Evolutionary conservation across 1,284 basidiomycete genomes (phyloP).

Genomic region (Ustilago loliicola): DNA sequence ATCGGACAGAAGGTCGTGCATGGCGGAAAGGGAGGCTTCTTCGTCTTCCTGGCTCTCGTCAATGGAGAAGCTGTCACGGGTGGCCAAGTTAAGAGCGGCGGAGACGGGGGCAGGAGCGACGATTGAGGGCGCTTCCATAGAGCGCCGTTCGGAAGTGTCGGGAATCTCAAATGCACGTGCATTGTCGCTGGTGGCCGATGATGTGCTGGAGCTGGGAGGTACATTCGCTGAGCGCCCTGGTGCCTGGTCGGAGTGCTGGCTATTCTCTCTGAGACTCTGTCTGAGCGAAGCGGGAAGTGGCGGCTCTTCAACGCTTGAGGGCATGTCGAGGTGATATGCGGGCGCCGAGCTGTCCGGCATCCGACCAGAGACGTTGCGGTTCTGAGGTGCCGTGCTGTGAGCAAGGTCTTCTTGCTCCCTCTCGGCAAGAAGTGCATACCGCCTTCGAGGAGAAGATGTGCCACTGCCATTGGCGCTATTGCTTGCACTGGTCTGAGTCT

Average conservation of each 20-base stretch:
- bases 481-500: constrained; percentile 4
- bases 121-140: constrained; percentile 29
- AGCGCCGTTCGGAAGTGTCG: constrained; percentile 22
- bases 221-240: background rate
- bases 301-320: constrained; percentile 31
- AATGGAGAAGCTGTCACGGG: constrained; percentile 41
- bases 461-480: constrained; percentile 11
- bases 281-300: constrained; percentile 43
- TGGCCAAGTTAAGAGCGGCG: constrained; percentile 33
- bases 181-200: background rate
- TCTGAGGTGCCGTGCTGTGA: background rate
- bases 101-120: constrained; percentile 39
- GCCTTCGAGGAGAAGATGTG: constrained; percentile 32
- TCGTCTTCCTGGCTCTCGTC: constrained; percentile 28
- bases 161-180: constrained; percentile 35
- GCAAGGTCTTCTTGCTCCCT: constrained; percentile 14
- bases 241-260: background rate
- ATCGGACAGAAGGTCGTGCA: constrained; percentile 43
- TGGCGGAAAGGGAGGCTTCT: constrained; percentile 19
- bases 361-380: background rate
- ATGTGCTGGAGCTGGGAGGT: background rate
- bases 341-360: constrained; percentile 5
- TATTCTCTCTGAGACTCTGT: constrained; percentile 20
- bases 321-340: constrained; percentile 42
- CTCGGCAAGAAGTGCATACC: constrained; percentile 30